Conservation (phyloP, 1,284 basidiomycete species). For the Marasmius tenuissimus region DNA sequence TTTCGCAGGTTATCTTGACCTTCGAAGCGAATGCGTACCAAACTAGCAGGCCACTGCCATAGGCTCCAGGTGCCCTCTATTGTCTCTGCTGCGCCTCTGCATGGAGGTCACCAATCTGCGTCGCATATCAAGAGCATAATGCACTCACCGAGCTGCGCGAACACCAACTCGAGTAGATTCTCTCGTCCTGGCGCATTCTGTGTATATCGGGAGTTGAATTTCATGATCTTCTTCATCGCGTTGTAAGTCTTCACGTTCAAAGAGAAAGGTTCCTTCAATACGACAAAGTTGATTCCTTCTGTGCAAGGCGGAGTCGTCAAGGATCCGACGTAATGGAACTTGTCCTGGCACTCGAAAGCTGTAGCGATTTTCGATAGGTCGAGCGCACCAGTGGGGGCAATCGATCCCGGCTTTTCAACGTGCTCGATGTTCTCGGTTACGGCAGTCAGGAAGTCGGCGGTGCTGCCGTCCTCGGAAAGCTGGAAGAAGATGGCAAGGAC, state of each 20-base stretch:
- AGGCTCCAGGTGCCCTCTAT: no score
- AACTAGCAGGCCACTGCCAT: no score
- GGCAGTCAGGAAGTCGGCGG: background rate
- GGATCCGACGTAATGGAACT: conserved; percentile 7
- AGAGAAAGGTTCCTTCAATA: background rate
- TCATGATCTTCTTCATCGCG: conserved; percentile 2
- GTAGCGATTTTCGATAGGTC: conserved; percentile 1
- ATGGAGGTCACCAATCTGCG: no score
- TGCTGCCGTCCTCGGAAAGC: background rate
- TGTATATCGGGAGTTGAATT: background rate
- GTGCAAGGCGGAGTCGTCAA: conserved; percentile 10
- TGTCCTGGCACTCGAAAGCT: background rate
- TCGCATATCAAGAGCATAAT: no score
- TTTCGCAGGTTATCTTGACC: no score
- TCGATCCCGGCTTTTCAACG: background rate
- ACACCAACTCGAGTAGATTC: background rate
- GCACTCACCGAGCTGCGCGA: background rate
- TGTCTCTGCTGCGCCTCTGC: no score
- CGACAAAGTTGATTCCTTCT: conserved; percentile 8
- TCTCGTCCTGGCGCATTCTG: background rate
- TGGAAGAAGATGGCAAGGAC: conserved; percentile 6
- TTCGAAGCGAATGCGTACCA: no score
- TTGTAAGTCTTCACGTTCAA: conserved; percentile 6
- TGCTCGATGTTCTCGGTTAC: background rate
- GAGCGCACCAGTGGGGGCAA: background rate